A percentile compares a stretch with the other conserved stretches of the same genome.
Conservation (phyloP, 2,329 filamentous ascomycete genomes). For the Cadophora luteo-olivacea region DNA sequence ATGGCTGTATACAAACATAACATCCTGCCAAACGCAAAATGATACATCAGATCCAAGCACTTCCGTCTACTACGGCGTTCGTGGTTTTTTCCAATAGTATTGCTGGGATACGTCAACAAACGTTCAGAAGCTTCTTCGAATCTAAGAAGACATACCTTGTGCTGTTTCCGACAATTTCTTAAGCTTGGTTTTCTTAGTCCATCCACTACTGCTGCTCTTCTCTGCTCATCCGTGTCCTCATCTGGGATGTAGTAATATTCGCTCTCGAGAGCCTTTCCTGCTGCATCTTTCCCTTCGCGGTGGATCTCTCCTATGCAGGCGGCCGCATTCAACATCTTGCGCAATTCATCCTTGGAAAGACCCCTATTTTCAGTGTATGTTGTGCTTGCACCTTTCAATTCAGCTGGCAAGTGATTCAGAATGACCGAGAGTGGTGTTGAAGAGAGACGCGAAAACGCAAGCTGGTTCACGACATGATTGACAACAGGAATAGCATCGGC, state of each 20-base stretch:
- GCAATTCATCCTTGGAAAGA: slow-evolving; percentile 69
- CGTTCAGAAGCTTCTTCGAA: slow-evolving; percentile 14
- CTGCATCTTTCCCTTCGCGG: slow-evolving; percentile 93
- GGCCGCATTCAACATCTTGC: slow-evolving; percentile 74
- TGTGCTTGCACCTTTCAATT: slow-evolving; percentile 55
- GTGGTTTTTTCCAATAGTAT: slow-evolving; percentile 73
- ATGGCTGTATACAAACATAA: slow-evolving; percentile 27
- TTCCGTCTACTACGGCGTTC: slow-evolving; percentile 55
- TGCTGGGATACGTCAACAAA: slow-evolving; percentile 53
- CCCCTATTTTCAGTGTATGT: slow-evolving; percentile 47
- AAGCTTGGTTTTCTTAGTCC: slow-evolving; percentile 88
- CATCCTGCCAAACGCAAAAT: slow-evolving; percentile 10
- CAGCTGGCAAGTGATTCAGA: slow-evolving; percentile 79
- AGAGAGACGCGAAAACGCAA: slow-evolving; percentile 91
- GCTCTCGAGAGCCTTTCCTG: slow-evolving; percentile 90
- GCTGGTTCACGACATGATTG: slow-evolving; percentile 93
- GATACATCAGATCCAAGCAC: slow-evolving; percentile 12
- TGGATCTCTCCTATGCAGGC: slow-evolving; percentile 86
- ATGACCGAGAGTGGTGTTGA: slow-evolving; percentile 92
- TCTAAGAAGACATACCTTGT: slow-evolving; percentile 75
- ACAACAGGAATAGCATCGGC: slow-evolving; percentile 56
- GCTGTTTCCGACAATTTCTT: slow-evolving; percentile 89
- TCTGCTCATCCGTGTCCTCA: slow-evolving; percentile 77
- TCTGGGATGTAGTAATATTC: slow-evolving; percentile 98
- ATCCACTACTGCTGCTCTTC: slow-evolving; percentile 82